Conservation (phyloP, 805 yeast genomes). For the Teunomyces lycoperdinae region DNA sequence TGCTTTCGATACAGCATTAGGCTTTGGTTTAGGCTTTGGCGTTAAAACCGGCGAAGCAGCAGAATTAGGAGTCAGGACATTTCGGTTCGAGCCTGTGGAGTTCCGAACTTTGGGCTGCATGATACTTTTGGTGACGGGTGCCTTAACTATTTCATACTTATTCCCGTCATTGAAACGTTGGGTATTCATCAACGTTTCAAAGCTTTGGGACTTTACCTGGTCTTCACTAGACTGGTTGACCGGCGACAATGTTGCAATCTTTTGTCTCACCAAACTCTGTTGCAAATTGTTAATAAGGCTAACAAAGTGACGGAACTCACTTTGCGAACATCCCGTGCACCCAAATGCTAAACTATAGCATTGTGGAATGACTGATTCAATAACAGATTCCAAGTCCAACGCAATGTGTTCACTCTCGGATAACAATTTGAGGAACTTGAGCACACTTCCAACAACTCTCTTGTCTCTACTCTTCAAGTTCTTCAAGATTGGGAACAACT, state of each 20-base stretch:
- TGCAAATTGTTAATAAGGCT: slow-evolving; percentile 18
- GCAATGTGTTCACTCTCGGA: slow-evolving; percentile 40
- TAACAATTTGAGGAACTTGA: slow-evolving; percentile 51
- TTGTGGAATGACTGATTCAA: slow-evolving; percentile 29
- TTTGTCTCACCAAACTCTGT: slow-evolving; percentile 9
- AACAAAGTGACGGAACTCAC: slow-evolving; percentile 32
- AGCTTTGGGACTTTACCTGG: slow-evolving; percentile 8
- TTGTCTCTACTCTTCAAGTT: slow-evolving; percentile 77
- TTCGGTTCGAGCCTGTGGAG: background rate
- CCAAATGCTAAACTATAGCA: slow-evolving; percentile 32
- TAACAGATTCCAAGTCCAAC: slow-evolving; percentile 27
- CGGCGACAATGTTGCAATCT: slow-evolving; percentile 8
- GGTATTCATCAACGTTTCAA: slow-evolving; percentile 29
- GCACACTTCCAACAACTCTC: slow-evolving; percentile 51
- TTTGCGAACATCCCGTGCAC: slow-evolving; percentile 34
- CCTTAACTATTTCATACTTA: slow-evolving; percentile 21
- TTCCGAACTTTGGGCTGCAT: slow-evolving; percentile 17
- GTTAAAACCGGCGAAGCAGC: background rate
- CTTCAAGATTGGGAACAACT: slow-evolving; percentile 73
- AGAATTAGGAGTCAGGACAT: background rate
- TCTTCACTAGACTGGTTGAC: background rate
- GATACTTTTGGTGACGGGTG: slow-evolving; percentile 18
- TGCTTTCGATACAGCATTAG: background rate
- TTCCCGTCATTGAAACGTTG: slow-evolving; percentile 23
- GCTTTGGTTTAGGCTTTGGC: background rate